Base-by-base conservation (phyloP, 495 filamentous ascomycete genomes). In the Tuber umbilicatum region DNA sequence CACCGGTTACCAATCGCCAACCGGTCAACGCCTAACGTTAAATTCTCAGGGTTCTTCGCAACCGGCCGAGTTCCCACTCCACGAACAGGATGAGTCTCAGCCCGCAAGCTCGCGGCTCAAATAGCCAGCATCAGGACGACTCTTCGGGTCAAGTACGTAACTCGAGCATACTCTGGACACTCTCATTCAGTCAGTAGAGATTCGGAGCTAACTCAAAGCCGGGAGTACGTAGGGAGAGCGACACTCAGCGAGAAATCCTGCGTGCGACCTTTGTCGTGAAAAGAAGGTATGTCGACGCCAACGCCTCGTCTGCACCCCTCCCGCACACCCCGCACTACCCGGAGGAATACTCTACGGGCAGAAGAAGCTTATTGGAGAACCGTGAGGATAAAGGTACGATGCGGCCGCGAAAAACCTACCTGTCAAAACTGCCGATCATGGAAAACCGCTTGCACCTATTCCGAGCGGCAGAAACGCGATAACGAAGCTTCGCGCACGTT, bases 241-340 rank as follows among this genome's bases (percentile, higher is more conserved):
- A 14, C 78, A 79, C 72, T 79, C 78, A 12, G 76, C 78, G 6
- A 70, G 70, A 37, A 81, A 81, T 47, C 80, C 80, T 19, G 80
- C 80, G 3, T 81, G 80, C 55, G 80, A 81, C 47, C 43, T 81
- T n/a, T 81, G 80, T 75, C 80, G 79, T 60, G 80, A 81, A 70
- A 81, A 81, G 50, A 81, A 81, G 74, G 80, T 81, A 73, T 39
- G 69, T 50, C 38, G 9, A 42, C 27, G 23, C 38, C 38, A 45
- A 64, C 43, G 21, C 38, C 41, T 55, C 40, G 12, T 37, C 23
- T 27, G 21, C 31, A 74, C 69, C 69, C 68, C 17, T 9, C 7
- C n/a, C 41, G 0, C 35, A 42, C 39, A 31, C 27, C 71, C 23
- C 40, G 71, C 41, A 55, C 35, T 21, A 12, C 69, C 27, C 55